Percentiles rank a stretch among this genome's conserved stretches.
Conservation (phyloP, 371 early-diverging fungal species). For the Umbelopsis sp. region DNA sequence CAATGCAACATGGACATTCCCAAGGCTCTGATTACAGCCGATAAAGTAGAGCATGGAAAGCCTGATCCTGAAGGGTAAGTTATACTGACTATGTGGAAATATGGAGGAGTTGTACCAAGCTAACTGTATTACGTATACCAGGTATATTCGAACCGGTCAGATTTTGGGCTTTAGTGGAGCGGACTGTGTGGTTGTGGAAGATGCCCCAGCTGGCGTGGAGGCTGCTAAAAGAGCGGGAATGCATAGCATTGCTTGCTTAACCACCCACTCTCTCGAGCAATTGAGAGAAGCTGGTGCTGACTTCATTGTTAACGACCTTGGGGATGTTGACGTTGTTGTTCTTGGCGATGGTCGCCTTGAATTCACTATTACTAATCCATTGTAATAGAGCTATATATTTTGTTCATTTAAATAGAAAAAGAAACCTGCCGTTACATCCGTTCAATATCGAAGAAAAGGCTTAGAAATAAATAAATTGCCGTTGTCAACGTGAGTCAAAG, state of each 20-base stretch:
- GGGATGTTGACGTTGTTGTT: slow-evolving; percentile 45
- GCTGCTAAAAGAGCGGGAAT: slow-evolving; percentile 66
- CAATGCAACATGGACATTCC: slow-evolving; percentile 42
- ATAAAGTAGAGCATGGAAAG: slow-evolving; percentile 55
- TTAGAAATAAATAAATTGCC: too few species aligned
- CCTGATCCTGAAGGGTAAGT: slow-evolving; percentile 73
- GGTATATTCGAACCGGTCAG: slow-evolving; percentile 11
- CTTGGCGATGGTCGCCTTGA: slow-evolving; percentile 45
- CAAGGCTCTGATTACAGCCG: slow-evolving; percentile 41
- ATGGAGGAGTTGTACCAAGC: slow-evolving; percentile 33
- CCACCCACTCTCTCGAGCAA: slow-evolving; percentile 60
- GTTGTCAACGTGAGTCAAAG: too few species aligned
- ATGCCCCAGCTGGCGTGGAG: slow-evolving; percentile 65
- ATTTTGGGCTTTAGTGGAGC: neutral
- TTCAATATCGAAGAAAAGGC: too few species aligned
- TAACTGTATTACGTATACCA: neutral
- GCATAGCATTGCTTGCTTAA: slow-evolving; percentile 60
- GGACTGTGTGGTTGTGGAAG: slow-evolving; percentile 72
- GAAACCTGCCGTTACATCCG: too few species aligned
- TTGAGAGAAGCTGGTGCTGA: slow-evolving; percentile 61
- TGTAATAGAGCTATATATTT: neutral
- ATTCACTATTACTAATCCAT: slow-evolving; percentile 26
- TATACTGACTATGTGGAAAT: slow-evolving; percentile 44
- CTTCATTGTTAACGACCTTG: slow-evolving; percentile 53
- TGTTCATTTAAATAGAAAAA: neutral